phyloP scores from a whole-genome alignment of 2,329 filamentous ascomycete species.

The Capronia coronata region DNA sequence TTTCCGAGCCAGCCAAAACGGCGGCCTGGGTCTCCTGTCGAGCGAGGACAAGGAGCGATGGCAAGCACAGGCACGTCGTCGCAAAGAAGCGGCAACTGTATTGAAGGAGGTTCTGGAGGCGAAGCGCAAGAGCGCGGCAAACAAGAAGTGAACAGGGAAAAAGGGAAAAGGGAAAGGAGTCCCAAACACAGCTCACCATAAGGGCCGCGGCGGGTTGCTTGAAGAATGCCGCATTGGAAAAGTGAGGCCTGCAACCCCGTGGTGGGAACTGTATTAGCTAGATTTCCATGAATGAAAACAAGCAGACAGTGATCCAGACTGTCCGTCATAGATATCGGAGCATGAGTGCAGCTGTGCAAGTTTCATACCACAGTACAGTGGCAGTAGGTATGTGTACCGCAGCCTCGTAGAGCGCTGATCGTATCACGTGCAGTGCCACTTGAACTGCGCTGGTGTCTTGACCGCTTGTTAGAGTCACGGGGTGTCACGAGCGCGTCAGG shows the following conservation, averaged over 20 bases:
- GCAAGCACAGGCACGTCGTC: slow-evolving; percentile 24
- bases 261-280: neutral
- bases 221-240: neutral
- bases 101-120: slow-evolving; percentile 24
- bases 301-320: neutral
- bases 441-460: no score
- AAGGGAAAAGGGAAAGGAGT: no score
- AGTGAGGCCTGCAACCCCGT: neutral
- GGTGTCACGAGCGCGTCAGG: neutral
- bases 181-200: neutral
- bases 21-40: slow-evolving; percentile 15
- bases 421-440: no score
- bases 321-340: no score
- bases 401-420: no score
- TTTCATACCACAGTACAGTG: no score
- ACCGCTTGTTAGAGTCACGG: neutral
- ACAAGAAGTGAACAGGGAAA: slow-evolving; percentile 5
- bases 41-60: slow-evolving; percentile 26
- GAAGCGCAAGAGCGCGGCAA: slow-evolving; percentile 15
- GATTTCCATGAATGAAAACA: neutral
- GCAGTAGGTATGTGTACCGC: no score
- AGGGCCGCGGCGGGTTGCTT: no score
- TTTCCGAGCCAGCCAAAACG: slow-evolving; percentile 16
- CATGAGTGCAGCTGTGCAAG: no score
- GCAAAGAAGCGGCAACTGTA: slow-evolving; percentile 25